phyloP scores from a whole-genome alignment of 75 land plant genomes.

The Cupressus sempervirens region DNA sequence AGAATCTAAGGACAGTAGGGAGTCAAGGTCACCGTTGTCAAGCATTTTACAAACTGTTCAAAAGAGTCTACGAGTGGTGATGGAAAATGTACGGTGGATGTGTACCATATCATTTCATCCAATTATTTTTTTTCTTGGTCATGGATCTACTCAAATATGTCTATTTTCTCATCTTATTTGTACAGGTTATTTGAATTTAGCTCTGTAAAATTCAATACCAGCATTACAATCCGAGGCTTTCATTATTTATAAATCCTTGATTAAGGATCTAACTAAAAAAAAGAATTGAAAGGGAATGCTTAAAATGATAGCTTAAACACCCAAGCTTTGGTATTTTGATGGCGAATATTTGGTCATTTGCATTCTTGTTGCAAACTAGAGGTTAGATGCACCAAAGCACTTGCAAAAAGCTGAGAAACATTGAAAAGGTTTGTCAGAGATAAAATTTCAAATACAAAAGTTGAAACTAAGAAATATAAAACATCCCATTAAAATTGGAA shows the following conservation, averaged over 20 bases:
- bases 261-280: too few relatives aligned
- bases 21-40: neutral
- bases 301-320: too few relatives aligned
- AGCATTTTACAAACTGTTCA: neutral
- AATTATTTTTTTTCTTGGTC: neutral
- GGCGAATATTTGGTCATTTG: too few relatives aligned
- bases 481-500: too few relatives aligned
- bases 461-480: too few relatives aligned
- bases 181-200: neutral
- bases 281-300: too few relatives aligned
- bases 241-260: neutral
- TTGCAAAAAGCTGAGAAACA: too few relatives aligned
- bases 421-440: too few relatives aligned
- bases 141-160: neutral
- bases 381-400: too few relatives aligned
- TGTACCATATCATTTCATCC: neutral
- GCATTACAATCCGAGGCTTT: neutral
- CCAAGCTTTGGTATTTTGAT: too few relatives aligned
- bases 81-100: neutral
- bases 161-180: neutral
- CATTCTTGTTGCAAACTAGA: too few relatives aligned
- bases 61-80: neutral
- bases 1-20: neutral
- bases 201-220: constrained; percentile 1
- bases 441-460: too few relatives aligned